Evolutionary conservation across 2,329 filamentous ascomycete species (phyloP), one percentile per base, ranked within the genome.

Genomic region (Lomentospora prolificans): DNA sequence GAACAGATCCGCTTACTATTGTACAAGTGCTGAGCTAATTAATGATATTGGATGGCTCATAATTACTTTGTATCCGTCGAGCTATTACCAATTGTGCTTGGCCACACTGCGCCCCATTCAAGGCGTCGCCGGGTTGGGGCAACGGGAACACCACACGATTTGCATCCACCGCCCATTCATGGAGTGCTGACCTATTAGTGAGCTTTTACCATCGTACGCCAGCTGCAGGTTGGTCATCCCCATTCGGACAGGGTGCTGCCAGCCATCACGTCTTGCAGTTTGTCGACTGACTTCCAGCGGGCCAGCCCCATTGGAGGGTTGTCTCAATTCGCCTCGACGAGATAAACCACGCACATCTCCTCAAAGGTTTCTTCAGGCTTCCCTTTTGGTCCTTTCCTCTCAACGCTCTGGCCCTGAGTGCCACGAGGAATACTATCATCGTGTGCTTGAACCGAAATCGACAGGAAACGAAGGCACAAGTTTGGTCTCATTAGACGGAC

Each of bases 341-440:
- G 53, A 55, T 55, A 55, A 55, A 55, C 53, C 39, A 50, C 39
- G 17, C 25, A 30, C 46, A 44, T 55, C 41, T 44, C 36, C 22
- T 19, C 22, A 22, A 6, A 48, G 44, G 44, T 25, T 25, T 55
- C 41, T 31, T 25, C 41, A 22, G 39, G 27, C 53, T 14, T 22
- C 39, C 28, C 17, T 44, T 28, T 44, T 28, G 53, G 46, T 36
- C 53, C 39, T 55, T 44, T 55, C 27, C 27, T 55, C 41, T 50
- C 53, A 44, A 48, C 44, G 44, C 39, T 48, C 27, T 33, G 39
- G 27, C 44, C 53, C 53, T 44, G 39, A 30, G 53, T 28, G 28
- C 53, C 53, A 55, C 53, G 53, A 55, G 53, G 27, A 48, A 27
- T 48, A 48, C 44, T 48, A 48, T 48, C 7, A 48, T 25, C 44